These are phyloP conservation scores for Trypanosoma melophagium DNA, from an alignment of 208 protist genomes.

Conservation along the genomic window DNA sequence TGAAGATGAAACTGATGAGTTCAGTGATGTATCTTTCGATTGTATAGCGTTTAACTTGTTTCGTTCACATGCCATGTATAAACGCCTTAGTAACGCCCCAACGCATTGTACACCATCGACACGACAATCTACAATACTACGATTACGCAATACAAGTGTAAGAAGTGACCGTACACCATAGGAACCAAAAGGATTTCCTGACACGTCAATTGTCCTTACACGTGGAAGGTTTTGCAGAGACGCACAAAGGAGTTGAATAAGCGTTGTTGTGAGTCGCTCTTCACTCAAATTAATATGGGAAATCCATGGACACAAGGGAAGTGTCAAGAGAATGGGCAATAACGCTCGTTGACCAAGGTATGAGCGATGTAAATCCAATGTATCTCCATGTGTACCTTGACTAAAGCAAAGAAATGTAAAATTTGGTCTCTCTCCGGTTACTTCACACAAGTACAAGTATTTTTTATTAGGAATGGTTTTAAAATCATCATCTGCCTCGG, in stretches of 20 bases:
- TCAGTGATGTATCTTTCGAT: background rate
- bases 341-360: constrained; percentile 39
- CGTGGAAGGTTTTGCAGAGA: constrained; percentile 30
- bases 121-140: constrained; percentile 35
- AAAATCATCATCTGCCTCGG: constrained; percentile 15
- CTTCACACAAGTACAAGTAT: constrained; percentile 31
- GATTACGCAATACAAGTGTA: constrained; percentile 31
- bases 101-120: constrained; percentile 37
- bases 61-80: constrained; percentile 35
- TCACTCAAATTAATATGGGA: constrained; percentile 36
- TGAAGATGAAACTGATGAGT: too few relatives aligned
- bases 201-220: constrained; percentile 46
- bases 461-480: constrained; percentile 20
- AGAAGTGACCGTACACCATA: constrained; percentile 46
- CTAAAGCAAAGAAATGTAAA: constrained; percentile 20
- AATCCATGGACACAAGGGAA: constrained; percentile 45
- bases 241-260: constrained; percentile 42
- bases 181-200: constrained; percentile 62
- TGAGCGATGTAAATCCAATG: constrained; percentile 29
- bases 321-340: constrained; percentile 45
- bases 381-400: background rate
- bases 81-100: constrained; percentile 31
- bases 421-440: constrained; percentile 25
- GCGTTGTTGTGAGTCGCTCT: constrained; percentile 41
- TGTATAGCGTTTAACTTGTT: constrained; percentile 9